phyloP scores from a whole-genome alignment of 441 rosid genomes.

The Gossypium davidsonii region DNA sequence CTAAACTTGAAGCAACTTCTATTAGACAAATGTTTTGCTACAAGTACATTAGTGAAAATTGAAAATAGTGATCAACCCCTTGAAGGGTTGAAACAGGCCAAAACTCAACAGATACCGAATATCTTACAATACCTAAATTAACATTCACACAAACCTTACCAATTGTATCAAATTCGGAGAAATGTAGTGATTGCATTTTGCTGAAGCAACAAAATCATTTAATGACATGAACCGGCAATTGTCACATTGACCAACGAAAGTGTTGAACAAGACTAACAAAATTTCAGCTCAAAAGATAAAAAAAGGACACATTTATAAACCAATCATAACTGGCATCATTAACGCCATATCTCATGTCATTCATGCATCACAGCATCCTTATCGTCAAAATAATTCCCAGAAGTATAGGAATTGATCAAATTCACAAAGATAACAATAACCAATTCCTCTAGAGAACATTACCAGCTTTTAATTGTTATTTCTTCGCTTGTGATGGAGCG shows the following conservation, averaged over 20 bases:
- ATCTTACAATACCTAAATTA: too few species aligned
- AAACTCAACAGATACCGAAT: too few species aligned
- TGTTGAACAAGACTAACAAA: not conserved
- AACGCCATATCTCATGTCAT: constrained; percentile 10
- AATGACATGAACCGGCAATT: not conserved
- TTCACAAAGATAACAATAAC: constrained; percentile 8
- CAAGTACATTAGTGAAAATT: too few species aligned
- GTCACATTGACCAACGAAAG: not conserved
- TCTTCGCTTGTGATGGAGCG: constrained; percentile 40
- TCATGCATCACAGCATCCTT: constrained; percentile 15
- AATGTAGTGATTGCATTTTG: not conserved
- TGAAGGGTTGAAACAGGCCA: too few species aligned
- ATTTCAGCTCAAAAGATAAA: not conserved
- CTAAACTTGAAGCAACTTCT: too few species aligned
- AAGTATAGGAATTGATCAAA: constrained; percentile 9
- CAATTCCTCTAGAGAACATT: not conserved
- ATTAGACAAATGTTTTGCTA: too few species aligned
- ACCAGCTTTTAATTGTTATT: constrained; percentile 26
- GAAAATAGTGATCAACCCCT: too few species aligned
- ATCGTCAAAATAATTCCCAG: constrained; percentile 15
- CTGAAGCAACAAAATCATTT: not conserved
- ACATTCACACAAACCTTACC: too few species aligned
- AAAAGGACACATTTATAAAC: not conserved
- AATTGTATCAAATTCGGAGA: too few species aligned
- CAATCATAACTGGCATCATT: constrained; percentile 1